phyloP scores from a whole-genome alignment of 176 grass and related monocot genomes.

The Carex scoparia region DNA sequence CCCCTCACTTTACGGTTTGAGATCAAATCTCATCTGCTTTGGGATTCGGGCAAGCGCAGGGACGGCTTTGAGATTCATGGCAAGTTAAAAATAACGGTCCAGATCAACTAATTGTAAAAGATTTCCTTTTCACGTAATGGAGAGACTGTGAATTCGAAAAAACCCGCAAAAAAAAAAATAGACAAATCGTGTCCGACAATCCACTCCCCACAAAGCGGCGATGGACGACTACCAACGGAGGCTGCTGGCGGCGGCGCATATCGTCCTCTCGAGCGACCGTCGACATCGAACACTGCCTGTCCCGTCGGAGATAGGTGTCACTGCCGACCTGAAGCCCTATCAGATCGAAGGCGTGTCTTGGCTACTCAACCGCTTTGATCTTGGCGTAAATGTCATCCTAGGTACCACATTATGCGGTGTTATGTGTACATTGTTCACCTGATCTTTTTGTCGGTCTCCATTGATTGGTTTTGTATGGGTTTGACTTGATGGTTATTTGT shows the following conservation, averaged over 20 bases:
- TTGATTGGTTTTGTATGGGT: neutral
- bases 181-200: neutral
- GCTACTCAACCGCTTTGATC: slow-evolving; percentile 68
- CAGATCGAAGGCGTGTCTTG: slow-evolving; percentile 74
- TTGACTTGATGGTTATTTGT: neutral
- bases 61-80: no score
- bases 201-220: neutral
- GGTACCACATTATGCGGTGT: slow-evolving; percentile 20
- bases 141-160: no score
- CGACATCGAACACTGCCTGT: neutral
- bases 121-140: no score
- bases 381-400: slow-evolving; percentile 83
- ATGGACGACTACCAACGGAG: slow-evolving; percentile 46
- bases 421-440: neutral
- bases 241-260: slow-evolving; percentile 53
- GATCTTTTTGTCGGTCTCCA: neutral
- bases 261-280: slow-evolving; percentile 44
- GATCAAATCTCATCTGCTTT: no score
- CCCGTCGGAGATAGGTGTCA: slow-evolving; percentile 37
- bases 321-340: slow-evolving; percentile 67
- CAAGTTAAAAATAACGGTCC: no score
- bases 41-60: no score
- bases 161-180: neutral
- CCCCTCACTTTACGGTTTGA: no score
- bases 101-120: no score